Evolutionary conservation across 768 basidiomycete species (phyloP).

Genomic region (Trametes cubensis): DNA sequence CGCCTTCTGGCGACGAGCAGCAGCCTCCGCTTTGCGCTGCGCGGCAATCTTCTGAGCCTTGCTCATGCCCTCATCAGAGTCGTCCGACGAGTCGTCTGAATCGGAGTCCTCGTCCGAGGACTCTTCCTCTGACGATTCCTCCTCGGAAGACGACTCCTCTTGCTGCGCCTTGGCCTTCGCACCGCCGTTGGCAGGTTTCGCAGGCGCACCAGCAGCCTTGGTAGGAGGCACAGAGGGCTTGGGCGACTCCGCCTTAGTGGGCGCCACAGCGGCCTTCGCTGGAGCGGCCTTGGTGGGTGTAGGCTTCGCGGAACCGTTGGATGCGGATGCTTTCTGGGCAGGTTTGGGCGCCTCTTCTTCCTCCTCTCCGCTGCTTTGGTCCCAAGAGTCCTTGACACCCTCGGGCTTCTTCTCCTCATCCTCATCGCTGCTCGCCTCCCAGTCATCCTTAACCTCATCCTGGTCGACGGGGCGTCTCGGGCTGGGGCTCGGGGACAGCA

Average conservation of each 20-base stretch:
- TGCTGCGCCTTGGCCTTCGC: constrained; percentile 19
- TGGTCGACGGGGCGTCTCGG: constrained; percentile 23
- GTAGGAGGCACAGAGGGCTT: constrained; percentile 16
- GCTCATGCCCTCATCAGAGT: constrained; percentile 65
- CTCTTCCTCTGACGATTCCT: constrained; percentile 16
- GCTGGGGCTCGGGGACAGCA: constrained; percentile 25
- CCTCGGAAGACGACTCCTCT: constrained; percentile 21
- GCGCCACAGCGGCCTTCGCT: not conserved
- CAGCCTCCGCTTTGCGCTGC: constrained; percentile 83
- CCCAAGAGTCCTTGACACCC: constrained; percentile 56
- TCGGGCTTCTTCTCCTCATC: constrained; percentile 41
- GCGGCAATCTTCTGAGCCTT: constrained; percentile 65
- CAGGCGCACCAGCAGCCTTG: constrained; percentile 24
- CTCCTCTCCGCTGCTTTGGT: constrained; percentile 61
- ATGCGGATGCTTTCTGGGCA: constrained; percentile 10
- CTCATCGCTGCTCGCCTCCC: constrained; percentile 54
- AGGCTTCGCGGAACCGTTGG: constrained; percentile 27
- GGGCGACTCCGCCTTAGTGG: not conserved
- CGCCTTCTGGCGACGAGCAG: constrained; percentile 74
- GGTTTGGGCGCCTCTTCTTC: constrained; percentile 29
- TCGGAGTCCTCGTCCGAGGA: constrained; percentile 19
- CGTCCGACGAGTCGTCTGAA: constrained; percentile 39
- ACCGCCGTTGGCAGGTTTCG: constrained; percentile 23
- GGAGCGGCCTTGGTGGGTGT: constrained; percentile 33
- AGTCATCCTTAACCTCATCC: constrained; percentile 50